Conservation (phyloP, 1,284 basidiomycete species). For the Vanrija humicola region DNA sequence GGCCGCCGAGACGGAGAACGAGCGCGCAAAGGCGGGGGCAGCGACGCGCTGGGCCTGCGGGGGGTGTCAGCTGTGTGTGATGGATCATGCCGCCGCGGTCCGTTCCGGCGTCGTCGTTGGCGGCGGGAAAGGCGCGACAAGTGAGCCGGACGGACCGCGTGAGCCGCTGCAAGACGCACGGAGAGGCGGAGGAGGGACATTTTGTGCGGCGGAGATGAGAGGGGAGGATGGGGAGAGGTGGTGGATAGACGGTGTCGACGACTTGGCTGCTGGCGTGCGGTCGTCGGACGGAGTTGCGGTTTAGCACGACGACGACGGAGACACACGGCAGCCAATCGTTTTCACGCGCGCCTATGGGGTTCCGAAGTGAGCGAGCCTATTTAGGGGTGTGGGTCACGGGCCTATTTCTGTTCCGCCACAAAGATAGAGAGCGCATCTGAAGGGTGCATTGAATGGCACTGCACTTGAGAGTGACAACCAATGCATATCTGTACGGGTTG, state of each 20-base stretch:
- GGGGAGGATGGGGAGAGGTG: not conserved
- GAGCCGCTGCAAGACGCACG: constrained; percentile 19
- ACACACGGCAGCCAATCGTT: not conserved
- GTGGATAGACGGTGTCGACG: not conserved
- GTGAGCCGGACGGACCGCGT: too few species aligned
- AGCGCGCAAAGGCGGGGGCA: constrained; percentile 36
- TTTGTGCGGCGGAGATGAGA: constrained; percentile 20
- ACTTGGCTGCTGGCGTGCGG: not conserved
- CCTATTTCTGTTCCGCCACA: not conserved
- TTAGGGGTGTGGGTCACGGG: not conserved
- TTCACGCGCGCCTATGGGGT: not conserved
- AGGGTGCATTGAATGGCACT: too few species aligned
- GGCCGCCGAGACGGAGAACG: constrained; percentile 62
- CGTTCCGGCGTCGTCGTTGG: too few species aligned
- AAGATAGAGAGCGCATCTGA: too few species aligned
- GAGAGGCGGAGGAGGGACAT: constrained; percentile 46
- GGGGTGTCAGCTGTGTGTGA: not conserved
- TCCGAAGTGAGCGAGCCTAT: too few species aligned
- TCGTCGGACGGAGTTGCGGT: constrained; percentile 2
- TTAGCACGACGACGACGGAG: constrained; percentile 1
- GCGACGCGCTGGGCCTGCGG: constrained; percentile 34
- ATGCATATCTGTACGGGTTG: too few species aligned
- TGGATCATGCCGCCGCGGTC: not conserved
- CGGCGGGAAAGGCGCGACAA: too few species aligned
- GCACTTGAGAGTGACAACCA: too few species aligned